phyloP scores from a whole-genome alignment of 257 asterid genomes.

The Solanum clarkiae region DNA sequence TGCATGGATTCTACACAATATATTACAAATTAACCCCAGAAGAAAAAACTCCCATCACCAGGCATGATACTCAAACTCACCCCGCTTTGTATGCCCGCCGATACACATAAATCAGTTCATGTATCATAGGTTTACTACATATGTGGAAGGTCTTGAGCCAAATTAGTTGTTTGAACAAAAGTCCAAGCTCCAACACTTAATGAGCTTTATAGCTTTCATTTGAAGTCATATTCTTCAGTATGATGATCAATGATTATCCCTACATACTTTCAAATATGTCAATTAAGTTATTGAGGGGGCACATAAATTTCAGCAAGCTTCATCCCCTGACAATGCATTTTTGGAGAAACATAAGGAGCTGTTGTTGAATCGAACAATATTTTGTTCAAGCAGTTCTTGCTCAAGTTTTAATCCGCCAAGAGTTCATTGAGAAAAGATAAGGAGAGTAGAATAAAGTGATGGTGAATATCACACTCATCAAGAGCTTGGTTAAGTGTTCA shows the following conservation, averaged over 20 bases:
- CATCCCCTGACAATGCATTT: background rate
- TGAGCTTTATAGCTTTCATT: background rate
- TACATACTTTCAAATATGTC: background rate
- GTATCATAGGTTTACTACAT: background rate
- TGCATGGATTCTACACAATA: background rate
- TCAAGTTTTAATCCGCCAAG: background rate
- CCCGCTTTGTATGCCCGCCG: background rate
- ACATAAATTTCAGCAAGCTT: background rate
- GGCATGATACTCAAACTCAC: background rate
- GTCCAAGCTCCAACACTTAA: background rate
- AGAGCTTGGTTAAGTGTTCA: background rate
- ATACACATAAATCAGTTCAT: background rate
- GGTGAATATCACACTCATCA: background rate
- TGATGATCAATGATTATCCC: background rate
- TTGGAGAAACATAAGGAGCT: background rate
- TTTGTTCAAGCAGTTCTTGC: background rate
- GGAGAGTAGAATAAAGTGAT: background rate
- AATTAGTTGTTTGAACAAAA: background rate
- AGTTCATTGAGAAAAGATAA: background rate
- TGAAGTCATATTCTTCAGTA: background rate
- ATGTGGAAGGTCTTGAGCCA: background rate
- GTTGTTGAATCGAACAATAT: background rate
- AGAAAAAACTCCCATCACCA: background rate
- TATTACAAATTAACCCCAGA: background rate
- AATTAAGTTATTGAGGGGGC: background rate